phyloP scores from a whole-genome alignment of 495 filamentous ascomycete genomes.

The Trypethelium eluteriae region DNA sequence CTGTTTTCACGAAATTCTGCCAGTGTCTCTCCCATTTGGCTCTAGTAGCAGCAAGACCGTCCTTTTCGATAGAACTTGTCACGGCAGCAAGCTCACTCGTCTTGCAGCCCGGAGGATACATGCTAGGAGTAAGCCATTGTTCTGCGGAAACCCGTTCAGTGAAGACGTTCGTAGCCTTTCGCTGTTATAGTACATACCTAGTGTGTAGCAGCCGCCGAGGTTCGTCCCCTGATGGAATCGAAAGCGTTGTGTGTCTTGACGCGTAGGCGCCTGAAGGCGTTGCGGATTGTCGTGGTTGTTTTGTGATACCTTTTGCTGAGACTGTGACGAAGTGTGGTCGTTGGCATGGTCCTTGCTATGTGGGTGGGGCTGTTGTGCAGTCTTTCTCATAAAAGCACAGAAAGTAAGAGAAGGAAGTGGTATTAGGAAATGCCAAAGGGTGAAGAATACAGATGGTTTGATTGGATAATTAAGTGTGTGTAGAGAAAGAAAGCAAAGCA shows the following conservation, averaged over 20 bases:
- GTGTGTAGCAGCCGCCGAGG: conserved; percentile 49
- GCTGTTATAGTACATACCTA: conserved; percentile 16
- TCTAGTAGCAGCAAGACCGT: conserved; percentile 41
- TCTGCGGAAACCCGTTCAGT: conserved; percentile 26
- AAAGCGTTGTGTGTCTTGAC: conserved; percentile 43
- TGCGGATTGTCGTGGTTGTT: conserved; percentile 24
- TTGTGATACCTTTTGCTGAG: conserved; percentile 17
- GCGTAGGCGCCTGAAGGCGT: conserved; percentile 32
- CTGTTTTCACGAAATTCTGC: conserved; percentile 39
- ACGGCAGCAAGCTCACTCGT: conserved; percentile 45
- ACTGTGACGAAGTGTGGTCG: not conserved
- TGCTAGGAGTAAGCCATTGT: conserved; percentile 42
- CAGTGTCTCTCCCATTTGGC: conserved; percentile 46
- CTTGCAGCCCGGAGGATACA: conserved; percentile 36
- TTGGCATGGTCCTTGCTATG: conserved; percentile 6
- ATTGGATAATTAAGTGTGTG: no score
- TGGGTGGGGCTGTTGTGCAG: not conserved
- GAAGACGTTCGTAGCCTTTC: no score
- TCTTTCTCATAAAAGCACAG: conserved; percentile 1
- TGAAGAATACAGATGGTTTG: not conserved
- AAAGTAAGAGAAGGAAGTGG: not conserved
- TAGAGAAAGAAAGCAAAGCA: not conserved
- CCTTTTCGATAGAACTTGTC: conserved; percentile 33
- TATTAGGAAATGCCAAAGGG: not conserved
- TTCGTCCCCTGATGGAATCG: conserved; percentile 52